Conservation (phyloP, 164 flowering plant species). For the Warburgia ugandensis region DNA sequence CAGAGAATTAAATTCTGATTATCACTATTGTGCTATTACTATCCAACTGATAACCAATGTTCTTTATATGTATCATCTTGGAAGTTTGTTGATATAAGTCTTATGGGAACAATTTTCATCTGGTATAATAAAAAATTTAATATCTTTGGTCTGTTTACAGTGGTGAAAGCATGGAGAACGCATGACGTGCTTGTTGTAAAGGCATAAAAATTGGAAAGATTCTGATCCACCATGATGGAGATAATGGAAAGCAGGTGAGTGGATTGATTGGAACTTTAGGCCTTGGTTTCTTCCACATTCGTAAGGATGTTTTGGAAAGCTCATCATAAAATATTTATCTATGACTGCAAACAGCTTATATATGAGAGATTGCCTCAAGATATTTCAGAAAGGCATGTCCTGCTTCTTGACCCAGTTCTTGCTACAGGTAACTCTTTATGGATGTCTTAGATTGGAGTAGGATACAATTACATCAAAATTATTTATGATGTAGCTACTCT, state of each 20-base stretch:
- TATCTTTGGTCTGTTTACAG: conserved; percentile 23
- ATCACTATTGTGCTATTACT: neutral
- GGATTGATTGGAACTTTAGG: no score
- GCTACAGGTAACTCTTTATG: conserved; percentile 98
- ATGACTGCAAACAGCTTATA: conserved; percentile 51
- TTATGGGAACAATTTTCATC: no score
- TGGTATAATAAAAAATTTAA: neutral
- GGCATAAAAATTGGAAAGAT: conserved; percentile 98
- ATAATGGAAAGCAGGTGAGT: conserved; percentile 92
- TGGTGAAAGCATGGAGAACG: conserved; percentile 99
- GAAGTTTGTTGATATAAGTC: no score
- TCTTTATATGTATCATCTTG: no score
- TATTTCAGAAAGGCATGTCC: conserved; percentile 88
- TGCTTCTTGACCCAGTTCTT: conserved; percentile 93
- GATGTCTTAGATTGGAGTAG: no score
- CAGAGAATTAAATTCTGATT: neutral
- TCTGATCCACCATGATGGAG: conserved; percentile 92
- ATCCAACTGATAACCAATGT: neutral
- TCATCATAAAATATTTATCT: conserved; percentile 4
- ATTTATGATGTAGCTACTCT: no score
- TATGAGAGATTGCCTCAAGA: conserved; percentile 91
- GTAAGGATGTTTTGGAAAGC: neutral
- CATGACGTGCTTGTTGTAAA: conserved; percentile 95
- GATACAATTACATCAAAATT: no score
- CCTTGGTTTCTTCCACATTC: neutral